Conservation (phyloP, 495 filamentous ascomycete genomes). For the Penicillium cinerascens region DNA sequence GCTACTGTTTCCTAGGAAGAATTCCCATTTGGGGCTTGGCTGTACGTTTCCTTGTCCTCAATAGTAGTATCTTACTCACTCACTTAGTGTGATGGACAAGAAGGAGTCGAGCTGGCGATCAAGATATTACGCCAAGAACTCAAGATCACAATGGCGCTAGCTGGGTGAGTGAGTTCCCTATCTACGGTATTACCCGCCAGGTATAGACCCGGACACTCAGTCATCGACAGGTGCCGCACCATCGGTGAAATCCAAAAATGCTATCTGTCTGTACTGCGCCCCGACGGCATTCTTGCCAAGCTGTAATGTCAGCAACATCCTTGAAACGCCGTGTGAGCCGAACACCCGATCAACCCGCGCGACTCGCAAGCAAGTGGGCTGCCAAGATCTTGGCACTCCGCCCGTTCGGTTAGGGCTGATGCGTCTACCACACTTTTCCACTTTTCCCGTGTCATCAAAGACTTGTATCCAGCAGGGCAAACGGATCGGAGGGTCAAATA, state of each 20-base stretch:
- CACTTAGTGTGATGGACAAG: constrained; percentile 36
- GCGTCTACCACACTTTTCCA: background rate
- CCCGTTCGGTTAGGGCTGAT: constrained; percentile 16
- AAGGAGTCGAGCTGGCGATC: constrained; percentile 37
- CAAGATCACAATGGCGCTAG: constrained; percentile 36
- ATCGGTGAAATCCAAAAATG: constrained; percentile 20
- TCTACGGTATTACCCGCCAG: too few species aligned
- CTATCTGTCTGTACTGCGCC: constrained; percentile 19
- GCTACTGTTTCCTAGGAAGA: constrained; percentile 74
- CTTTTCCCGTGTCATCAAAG: background rate
- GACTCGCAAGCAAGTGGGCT: background rate
- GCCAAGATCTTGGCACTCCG: constrained; percentile 23
- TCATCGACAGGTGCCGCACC: constrained; percentile 15
- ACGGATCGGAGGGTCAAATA: background rate
- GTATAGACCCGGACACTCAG: background rate
- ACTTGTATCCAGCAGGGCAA: background rate
- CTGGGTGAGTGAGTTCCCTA: constrained; percentile 36
- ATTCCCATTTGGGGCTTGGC: constrained; percentile 71
- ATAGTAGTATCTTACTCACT: constrained; percentile 10
- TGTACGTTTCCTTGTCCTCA: constrained; percentile 22
- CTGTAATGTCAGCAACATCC: constrained; percentile 10
- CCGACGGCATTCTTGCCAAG: constrained; percentile 21
- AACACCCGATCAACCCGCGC: constrained; percentile 3
- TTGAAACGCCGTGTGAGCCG: background rate
- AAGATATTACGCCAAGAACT: constrained; percentile 38